Conservation (phyloP, 257 asterid genomes). For the Fraxinus quadrangulata region DNA sequence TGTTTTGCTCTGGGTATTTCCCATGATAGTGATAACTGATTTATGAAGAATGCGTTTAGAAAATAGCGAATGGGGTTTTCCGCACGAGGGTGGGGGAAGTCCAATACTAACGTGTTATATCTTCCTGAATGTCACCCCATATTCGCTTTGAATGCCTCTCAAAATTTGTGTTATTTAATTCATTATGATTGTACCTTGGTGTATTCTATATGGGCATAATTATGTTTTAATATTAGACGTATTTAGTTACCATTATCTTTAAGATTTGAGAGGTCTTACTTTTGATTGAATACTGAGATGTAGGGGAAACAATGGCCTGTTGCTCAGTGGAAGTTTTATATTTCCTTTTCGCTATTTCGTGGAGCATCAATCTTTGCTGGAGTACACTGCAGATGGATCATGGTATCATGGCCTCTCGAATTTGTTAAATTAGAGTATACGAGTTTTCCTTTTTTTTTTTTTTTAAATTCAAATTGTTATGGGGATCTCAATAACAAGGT, state of each 20-base stretch:
- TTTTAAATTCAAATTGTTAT: neutral
- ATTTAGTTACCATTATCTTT: conserved; percentile 1
- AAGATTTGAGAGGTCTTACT: conserved; percentile 18
- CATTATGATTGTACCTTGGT: neutral
- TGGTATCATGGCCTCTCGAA: conserved; percentile 47
- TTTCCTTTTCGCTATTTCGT: conserved; percentile 91
- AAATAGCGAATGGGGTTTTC: neutral
- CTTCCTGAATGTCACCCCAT: neutral
- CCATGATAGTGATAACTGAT: neutral
- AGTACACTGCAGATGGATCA: conserved; percentile 81
- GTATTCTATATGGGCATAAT: neutral
- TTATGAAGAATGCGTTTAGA: neutral
- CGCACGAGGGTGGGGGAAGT: neutral
- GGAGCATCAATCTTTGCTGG: conserved; percentile 92
- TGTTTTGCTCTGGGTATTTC: neutral
- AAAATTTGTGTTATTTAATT: neutral
- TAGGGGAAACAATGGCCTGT: conserved; percentile 96
- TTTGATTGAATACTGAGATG: conserved; percentile 27
- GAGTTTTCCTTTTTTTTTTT: conserved; percentile 1
- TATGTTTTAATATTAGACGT: neutral
- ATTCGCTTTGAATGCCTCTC: conserved; percentile 1
- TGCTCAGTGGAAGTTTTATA: conserved; percentile 81
- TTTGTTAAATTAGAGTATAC: conserved; percentile 20
- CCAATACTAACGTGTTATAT: neutral
- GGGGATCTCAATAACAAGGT: neutral